Evolutionary conservation across 306 rosid species (phyloP), one percentile per base, ranked within the genome.

Genomic region (Sechiopsis laciniata): DNA sequence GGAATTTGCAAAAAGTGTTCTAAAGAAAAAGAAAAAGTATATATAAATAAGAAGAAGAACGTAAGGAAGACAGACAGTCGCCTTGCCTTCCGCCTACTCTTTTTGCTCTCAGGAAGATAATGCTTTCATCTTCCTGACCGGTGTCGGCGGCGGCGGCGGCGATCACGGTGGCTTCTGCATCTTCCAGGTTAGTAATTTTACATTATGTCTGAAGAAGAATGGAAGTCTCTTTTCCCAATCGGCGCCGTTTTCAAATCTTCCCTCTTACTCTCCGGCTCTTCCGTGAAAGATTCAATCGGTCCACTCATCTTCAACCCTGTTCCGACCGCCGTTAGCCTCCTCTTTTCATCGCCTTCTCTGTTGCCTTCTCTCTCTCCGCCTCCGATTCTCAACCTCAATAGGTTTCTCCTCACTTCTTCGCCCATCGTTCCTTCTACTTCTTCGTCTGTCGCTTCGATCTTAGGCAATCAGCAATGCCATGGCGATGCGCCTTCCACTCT

Each of bases 301-400:
- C 96, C 97, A 17, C 88, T 89, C 19, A 6, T 79, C 66, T 91
- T 91, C 74, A 86, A 83, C 76, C 91, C 94, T 1, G 45, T 68
- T 21, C 82, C 85, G 63, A 8, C 57, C 6, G 42, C 90, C 0
- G 71, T 77, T 4, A 61, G 77, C 10, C 61, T 6, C 65, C 72
- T 91, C 21, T 78, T 81, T 58, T 79, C 90, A 20, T 86, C 84
- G 14, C 29, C 83, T 0, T 80, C 85, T 65, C 76, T 85, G 21
- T 35, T 81, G 55, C 67, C 79, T 15, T 62, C 59, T 60, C 75
- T 78, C 35, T 67, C 83, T 45, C 87, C 78, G 62, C 77, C 82
- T 13, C 75, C 82, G 0, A 50, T 64, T 12, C 87, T 87, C 58
- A 77, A 63, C 29, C 75, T 83, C 4, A 24, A 72, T 4, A 81